Base-by-base conservation (phyloP, 441 rosid genomes). In the Gossypium laxum region DNA sequence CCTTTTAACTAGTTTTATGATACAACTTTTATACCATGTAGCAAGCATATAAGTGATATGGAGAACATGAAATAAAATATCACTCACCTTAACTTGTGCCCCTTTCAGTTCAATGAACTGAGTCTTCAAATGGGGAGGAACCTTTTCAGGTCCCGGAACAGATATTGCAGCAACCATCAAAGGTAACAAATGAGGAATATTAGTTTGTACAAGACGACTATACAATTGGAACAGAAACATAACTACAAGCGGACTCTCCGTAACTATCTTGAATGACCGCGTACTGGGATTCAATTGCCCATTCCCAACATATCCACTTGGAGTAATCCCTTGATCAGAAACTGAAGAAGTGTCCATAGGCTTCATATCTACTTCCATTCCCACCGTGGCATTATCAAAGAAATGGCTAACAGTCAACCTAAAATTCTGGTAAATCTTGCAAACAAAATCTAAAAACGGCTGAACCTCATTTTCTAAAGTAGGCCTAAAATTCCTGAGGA, bases 81-180 rank as follows among this genome's bases (percentile, higher is more conserved):
- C 48, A 30, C 90, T 79, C 77, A 92, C 99, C 97, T 95, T 95
- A 83, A 91, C 99, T 79, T 91, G 99, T 45, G 99, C 97, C 79
- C 97, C 97, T 80, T 95, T 95, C 76, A 95, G 78, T 81, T 92
- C 99, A 71, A 88, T 83, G 80, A 92, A 95, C 48, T 88, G 94
- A 73, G 82, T 76, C 84, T 86, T 92, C 85, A 95, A 67, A 83
- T 78, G 87, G 45, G 97, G 73, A 72, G 89, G 88, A 79, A 95
- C 92, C 83, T 83, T 89, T 70, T 95, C 95, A 67, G 98, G 99
- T 32, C 99, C 96, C 30, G 89, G 89, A 67, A 95, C 87, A 80
- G 99, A 92, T 81, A 95, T 95, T 57, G 99, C 98, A 79, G 89
- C 83, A 81, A 92, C 97, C 99, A 95, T 95, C 78, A 91, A 74